phyloP scores from a whole-genome alignment of 2,329 filamentous ascomycete genomes.

The Fusarium neocosmosporiellum region DNA sequence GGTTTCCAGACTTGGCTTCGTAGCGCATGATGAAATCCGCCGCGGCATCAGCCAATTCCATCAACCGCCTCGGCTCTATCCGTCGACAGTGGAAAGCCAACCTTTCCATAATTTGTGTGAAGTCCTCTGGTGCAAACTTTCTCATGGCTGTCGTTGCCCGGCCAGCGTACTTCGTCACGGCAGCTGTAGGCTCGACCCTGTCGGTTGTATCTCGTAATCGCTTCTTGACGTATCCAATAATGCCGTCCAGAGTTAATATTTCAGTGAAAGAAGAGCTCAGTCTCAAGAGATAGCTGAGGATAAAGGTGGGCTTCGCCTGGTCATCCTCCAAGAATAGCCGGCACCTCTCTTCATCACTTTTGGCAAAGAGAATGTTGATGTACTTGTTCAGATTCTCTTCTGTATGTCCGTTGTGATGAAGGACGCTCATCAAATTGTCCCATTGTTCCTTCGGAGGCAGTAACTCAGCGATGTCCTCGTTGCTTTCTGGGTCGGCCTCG shows the following conservation, averaged over 20 bases:
- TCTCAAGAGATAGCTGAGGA: constrained; percentile 48
- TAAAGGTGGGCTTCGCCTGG: constrained; percentile 42
- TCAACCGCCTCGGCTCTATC: constrained; percentile 48
- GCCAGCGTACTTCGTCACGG: background rate
- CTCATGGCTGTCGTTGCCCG: constrained; percentile 26
- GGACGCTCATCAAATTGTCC: constrained; percentile 31
- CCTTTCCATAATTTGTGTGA: constrained; percentile 39
- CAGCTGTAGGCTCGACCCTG: background rate
- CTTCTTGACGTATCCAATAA: constrained; percentile 43
- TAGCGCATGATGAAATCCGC: constrained; percentile 43
- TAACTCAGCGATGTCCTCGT: constrained; percentile 33
- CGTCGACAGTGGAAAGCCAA: constrained; percentile 47
- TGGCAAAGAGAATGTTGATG: constrained; percentile 44
- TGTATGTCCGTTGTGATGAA: constrained; percentile 35
- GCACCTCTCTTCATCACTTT: constrained; percentile 48
- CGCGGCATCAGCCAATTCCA: constrained; percentile 45
- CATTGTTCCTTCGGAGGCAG: constrained; percentile 42
- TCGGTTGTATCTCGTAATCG: constrained; percentile 28
- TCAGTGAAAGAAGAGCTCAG: constrained; percentile 39
- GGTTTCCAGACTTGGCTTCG: constrained; percentile 10
- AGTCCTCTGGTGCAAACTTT: constrained; percentile 35
- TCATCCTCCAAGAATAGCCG: constrained; percentile 44
- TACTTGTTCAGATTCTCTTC: constrained; percentile 41
- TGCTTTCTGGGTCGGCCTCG: constrained; percentile 17
- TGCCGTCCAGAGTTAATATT: constrained; percentile 35